Conservation (phyloP, 2,329 filamentous ascomycete species). For the Diaporthe ampelina region DNA sequence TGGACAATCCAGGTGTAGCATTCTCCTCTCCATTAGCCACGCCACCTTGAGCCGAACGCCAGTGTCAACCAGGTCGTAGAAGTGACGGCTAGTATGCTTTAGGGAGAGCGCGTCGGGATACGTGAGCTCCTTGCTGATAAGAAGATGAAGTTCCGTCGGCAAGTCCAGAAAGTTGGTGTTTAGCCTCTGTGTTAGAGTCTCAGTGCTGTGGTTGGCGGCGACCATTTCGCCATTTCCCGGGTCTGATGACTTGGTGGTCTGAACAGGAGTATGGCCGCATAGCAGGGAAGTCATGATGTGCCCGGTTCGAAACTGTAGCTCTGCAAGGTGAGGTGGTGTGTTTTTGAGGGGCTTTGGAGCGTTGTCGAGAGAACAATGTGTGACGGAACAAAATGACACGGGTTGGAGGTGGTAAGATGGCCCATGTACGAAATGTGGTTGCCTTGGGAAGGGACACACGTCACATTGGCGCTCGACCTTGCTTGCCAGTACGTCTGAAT, state of each 20-base stretch:
- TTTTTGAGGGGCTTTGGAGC: neutral
- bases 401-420: neutral
- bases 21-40: conserved; percentile 76
- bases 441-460: conserved; percentile 36
- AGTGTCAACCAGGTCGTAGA: conserved; percentile 75
- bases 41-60: conserved; percentile 75
- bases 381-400: neutral
- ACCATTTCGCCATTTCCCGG: neutral
- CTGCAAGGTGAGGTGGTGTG: neutral
- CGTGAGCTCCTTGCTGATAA: conserved; percentile 71
- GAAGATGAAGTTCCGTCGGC: conserved; percentile 76
- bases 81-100: conserved; percentile 75
- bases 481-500: neutral
- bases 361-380: neutral
- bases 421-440: conserved; percentile 11
- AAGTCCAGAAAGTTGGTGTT: conserved; percentile 61
- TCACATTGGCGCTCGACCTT: neutral
- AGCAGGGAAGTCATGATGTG: conserved; percentile 24
- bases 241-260: neutral
- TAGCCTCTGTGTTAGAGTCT: neutral
- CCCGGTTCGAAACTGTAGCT: neutral
- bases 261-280: neutral
- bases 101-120: conserved; percentile 80
- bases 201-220: neutral
- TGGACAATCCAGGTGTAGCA: conserved; percentile 75